Evolutionary conservation across 345 rosid species (phyloP).

Genomic region (Arabidopsis arenosa): DNA sequence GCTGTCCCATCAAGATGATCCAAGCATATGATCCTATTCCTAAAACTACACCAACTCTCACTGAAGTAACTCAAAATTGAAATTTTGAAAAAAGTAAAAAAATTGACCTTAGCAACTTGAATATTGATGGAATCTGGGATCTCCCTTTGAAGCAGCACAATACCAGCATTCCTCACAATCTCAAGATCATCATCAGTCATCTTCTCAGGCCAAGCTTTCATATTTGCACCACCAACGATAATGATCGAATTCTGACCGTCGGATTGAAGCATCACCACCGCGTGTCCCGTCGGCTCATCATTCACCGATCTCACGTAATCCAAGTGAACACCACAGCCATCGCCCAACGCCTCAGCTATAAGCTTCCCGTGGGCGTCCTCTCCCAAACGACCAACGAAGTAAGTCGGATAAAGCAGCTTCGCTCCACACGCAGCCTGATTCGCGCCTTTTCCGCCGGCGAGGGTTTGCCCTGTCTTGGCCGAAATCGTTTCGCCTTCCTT

Average conservation of each 20-base stretch:
- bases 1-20: not conserved
- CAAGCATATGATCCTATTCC: not conserved
- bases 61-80: not conserved
- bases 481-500: slow-evolving; percentile 82
- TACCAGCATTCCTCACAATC: slow-evolving; percentile 80
- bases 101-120: slow-evolving; percentile 82
- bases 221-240: slow-evolving; percentile 92
- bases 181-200: slow-evolving; percentile 62
- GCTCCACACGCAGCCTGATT: slow-evolving; percentile 95
- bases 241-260: slow-evolving; percentile 93
- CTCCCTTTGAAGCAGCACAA: slow-evolving; percentile 88
- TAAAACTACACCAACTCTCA: not conserved
- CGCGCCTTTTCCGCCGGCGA: slow-evolving; percentile 95
- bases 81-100: not conserved
- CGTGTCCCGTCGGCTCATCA: slow-evolving; percentile 87
- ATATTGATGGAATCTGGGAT: slow-evolving; percentile 90
- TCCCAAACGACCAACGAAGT: slow-evolving; percentile 81
- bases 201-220: slow-evolving; percentile 74
- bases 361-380: slow-evolving; percentile 83
- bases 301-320: slow-evolving; percentile 54
- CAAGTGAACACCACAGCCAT: slow-evolving; percentile 64
- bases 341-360: slow-evolving; percentile 62
- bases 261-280: slow-evolving; percentile 92
- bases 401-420: slow-evolving; percentile 74
- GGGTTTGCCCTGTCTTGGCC: slow-evolving; percentile 73